Evolutionary conservation across 495 filamentous ascomycete species (phyloP).

Genomic region (Penicillium taxi): DNA sequence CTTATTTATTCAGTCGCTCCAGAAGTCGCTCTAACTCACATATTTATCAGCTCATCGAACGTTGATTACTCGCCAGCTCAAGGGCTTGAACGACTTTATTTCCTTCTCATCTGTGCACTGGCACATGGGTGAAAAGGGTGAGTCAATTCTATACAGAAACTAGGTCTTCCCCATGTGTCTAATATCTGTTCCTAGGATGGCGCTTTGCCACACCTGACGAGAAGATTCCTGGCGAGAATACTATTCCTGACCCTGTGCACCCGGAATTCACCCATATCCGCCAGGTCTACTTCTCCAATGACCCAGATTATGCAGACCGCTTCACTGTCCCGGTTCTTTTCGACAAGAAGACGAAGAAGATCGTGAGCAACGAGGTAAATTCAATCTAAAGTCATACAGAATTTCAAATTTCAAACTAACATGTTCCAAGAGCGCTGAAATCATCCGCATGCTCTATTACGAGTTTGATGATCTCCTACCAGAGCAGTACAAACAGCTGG

Average conservation of each 20-base stretch:
- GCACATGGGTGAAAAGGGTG: conserved; percentile 57
- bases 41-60: conserved; percentile 50
- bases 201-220: conserved; percentile 63
- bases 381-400: not conserved
- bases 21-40: conserved; percentile 1
- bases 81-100: conserved; percentile 60
- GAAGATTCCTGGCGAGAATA: conserved; percentile 50
- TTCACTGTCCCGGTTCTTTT: conserved; percentile 57
- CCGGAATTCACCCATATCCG: conserved; percentile 48
- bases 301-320: conserved; percentile 51
- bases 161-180: not conserved
- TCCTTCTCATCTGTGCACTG: conserved; percentile 60
- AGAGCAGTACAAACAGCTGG: conserved; percentile 47
- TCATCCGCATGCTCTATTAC: conserved; percentile 63
- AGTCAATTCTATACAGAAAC: not conserved
- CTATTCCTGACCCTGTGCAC: conserved; percentile 46
- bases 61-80: conserved; percentile 58
- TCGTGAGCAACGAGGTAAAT: conserved; percentile 50
- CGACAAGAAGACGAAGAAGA: conserved; percentile 51
- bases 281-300: conserved; percentile 53
- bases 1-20: not conserved
- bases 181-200: conserved; percentile 53
- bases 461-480: conserved; percentile 67
- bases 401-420: not conserved
- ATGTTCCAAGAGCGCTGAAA: conserved; percentile 37